Evolutionary conservation across 2,329 filamentous ascomycete species (phyloP).

Genomic region (Metarhizium rileyi): DNA sequence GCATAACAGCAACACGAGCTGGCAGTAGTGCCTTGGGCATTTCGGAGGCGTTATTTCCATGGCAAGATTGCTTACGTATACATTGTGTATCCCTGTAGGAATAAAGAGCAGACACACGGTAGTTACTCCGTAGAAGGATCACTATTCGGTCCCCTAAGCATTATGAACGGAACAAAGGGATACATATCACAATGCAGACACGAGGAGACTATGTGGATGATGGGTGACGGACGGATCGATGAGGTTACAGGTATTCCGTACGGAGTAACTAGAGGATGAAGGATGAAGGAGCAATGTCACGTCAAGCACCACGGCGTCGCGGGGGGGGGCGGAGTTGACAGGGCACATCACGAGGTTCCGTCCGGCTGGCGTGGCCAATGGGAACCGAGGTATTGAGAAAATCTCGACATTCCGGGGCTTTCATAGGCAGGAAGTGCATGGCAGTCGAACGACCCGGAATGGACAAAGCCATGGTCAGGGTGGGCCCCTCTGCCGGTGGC

Average conservation of each 20-base stretch:
- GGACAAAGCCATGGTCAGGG: neutral
- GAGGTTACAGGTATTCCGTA: no score
- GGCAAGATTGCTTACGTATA: neutral
- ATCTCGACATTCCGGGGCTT: neutral
- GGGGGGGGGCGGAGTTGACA: neutral
- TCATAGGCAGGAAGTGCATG: neutral
- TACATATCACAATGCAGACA: neutral
- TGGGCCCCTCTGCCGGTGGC: neutral
- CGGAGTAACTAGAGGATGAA: no score
- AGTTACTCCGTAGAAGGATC: neutral
- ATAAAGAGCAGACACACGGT: neutral
- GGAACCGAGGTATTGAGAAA: neutral
- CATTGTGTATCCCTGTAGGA: conserved; percentile 4
- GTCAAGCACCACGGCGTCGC: neutral
- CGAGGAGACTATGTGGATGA: neutral
- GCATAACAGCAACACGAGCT: no score
- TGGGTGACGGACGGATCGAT: neutral
- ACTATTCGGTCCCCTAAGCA: neutral
- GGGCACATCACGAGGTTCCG: neutral
- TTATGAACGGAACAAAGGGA: neutral
- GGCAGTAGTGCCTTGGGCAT: neutral
- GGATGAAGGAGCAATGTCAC: no score
- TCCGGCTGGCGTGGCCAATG: neutral
- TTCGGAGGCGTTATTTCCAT: neutral
- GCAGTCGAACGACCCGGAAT: neutral